These are phyloP conservation scores for Wickerhamomyces chaumierensis DNA, from an alignment of 805 yeast species.

Conservation along the genomic window DNA sequence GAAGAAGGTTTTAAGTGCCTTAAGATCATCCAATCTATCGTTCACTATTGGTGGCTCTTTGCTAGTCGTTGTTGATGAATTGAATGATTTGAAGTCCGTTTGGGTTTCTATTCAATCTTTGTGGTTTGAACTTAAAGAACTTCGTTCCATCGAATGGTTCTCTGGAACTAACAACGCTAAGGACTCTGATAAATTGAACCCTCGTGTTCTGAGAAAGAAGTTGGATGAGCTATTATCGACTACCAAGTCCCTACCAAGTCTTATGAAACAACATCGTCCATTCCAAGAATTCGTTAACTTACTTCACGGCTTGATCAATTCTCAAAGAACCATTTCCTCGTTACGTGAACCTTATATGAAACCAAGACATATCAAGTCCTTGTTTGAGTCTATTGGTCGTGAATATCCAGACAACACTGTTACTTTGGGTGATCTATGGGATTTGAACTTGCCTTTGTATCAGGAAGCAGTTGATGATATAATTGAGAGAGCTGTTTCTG, in stretches of 20 bases:
- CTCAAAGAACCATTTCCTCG: conserved; percentile 24
- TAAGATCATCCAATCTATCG: conserved; percentile 22
- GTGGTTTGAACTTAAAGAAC: conserved; percentile 32
- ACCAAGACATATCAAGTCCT: conserved; percentile 53
- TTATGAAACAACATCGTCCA: conserved; percentile 57
- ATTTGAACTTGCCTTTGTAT: conserved; percentile 36
- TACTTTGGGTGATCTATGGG: conserved; percentile 40
- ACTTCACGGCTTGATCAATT: conserved; percentile 23
- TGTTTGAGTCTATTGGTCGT: conserved; percentile 26
- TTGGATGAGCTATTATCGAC: conserved; percentile 38
- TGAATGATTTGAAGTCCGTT: conserved; percentile 43
- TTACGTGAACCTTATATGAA: conserved; percentile 47
- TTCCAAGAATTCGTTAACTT: conserved; percentile 43
- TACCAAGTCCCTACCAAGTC: conserved; percentile 42
- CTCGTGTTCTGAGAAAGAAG: conserved; percentile 30
- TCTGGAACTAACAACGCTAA: too few relatives aligned
- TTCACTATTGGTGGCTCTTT: conserved; percentile 21
- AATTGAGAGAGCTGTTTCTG: conserved; percentile 60
- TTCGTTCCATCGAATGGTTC: conserved; percentile 38
- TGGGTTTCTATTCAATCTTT: conserved; percentile 52
- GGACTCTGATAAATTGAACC: conserved; percentile 26
- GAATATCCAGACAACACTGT: not conserved
- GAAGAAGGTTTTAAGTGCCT: conserved; percentile 20
- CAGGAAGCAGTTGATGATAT: conserved; percentile 34
- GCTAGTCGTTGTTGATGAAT: conserved; percentile 30